Evolutionary conservation across 2,329 filamentous ascomycete species (phyloP).

Genomic region (Phialemoniopsis sp.): DNA sequence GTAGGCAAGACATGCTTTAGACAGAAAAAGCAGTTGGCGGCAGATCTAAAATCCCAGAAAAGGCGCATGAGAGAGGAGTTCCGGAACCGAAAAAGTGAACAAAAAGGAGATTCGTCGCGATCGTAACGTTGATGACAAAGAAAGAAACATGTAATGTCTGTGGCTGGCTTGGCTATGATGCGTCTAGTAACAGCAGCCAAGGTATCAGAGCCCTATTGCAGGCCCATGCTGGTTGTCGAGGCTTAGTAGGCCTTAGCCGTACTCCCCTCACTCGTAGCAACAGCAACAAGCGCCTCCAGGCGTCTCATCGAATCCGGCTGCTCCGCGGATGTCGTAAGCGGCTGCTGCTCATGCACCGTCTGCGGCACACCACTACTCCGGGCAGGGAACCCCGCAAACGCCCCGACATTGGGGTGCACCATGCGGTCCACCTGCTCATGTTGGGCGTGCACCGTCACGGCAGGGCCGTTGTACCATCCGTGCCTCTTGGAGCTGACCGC

Average conservation of each 20-base stretch:
- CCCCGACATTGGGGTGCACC: slow-evolving; percentile 47
- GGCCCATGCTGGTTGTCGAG: no score
- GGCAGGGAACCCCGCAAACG: slow-evolving; percentile 12
- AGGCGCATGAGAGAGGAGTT: no score
- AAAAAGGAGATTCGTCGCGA: slow-evolving; percentile 1
- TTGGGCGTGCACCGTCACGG: slow-evolving; percentile 10
- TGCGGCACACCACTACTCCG: slow-evolving; percentile 9
- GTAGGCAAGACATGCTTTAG: no score
- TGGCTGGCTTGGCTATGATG: no score
- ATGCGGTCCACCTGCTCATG: slow-evolving; percentile 43
- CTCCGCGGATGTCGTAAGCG: background rate
- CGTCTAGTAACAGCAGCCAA: no score
- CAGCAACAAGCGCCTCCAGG: slow-evolving; percentile 13
- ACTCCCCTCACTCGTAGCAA: slow-evolving; percentile 10
- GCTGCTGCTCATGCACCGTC: slow-evolving; percentile 9
- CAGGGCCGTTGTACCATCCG: slow-evolving; percentile 65
- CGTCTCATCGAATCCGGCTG: slow-evolving; percentile 4
- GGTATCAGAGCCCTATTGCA: no score
- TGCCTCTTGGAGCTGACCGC: slow-evolving; percentile 57
- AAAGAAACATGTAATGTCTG: no score
- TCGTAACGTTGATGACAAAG: no score
- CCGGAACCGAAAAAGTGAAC: background rate
- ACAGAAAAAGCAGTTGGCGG: no score
- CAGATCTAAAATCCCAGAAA: no score
- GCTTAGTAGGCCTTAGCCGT: slow-evolving; percentile 11